A percentile compares a stretch with the other conserved stretches of the same genome.
phyloP scores from a whole-genome alignment of 1,284 basidiomycete species.

The Trametes hirsuta region DNA sequence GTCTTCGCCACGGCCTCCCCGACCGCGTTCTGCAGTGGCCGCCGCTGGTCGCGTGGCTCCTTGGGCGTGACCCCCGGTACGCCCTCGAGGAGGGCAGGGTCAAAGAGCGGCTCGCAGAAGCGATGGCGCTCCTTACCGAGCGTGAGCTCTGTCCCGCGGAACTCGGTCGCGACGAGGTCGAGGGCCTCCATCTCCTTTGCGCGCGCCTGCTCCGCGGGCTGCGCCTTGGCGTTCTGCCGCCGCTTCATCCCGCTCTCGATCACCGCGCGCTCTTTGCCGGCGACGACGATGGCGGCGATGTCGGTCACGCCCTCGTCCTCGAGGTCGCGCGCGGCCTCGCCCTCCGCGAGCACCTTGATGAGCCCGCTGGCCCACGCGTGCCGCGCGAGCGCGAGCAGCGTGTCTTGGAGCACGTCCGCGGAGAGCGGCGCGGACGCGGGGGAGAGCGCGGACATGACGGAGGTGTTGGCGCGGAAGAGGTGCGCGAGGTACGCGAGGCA shows the following conservation, averaged over 20 bases:
- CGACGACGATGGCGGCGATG: constrained; percentile 81
- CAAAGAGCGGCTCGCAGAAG: constrained; percentile 89
- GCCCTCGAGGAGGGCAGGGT: constrained; percentile 59
- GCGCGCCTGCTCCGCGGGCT: constrained; percentile 78
- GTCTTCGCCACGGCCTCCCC: constrained; percentile 59
- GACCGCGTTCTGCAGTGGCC: constrained; percentile 65
- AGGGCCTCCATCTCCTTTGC: constrained; percentile 81
- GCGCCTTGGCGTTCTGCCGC: constrained; percentile 73
- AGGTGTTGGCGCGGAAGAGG: constrained; percentile 68
- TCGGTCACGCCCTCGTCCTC: constrained; percentile 87
- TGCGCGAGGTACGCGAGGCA: constrained; percentile 79
- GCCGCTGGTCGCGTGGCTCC: constrained; percentile 33
- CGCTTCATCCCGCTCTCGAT: constrained; percentile 83
- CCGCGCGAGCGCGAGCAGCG: constrained; percentile 60
- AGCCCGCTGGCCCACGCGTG: constrained; percentile 64
- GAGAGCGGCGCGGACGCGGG: constrained; percentile 49
- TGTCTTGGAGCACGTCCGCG: constrained; percentile 48
- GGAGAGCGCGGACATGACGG: constrained; percentile 65
- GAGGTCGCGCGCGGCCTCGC: constrained; percentile 56
- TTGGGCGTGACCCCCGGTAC: constrained; percentile 29
- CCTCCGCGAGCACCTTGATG: constrained; percentile 72
- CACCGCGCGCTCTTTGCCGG: constrained; percentile 80
- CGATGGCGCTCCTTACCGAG: constrained; percentile 88
- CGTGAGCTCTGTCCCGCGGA: constrained; percentile 70
- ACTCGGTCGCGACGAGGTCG: constrained; percentile 78